phyloP scores from a whole-genome alignment of 2,329 filamentous ascomycete genomes.

The Chrysosphaeria jannelii region DNA sequence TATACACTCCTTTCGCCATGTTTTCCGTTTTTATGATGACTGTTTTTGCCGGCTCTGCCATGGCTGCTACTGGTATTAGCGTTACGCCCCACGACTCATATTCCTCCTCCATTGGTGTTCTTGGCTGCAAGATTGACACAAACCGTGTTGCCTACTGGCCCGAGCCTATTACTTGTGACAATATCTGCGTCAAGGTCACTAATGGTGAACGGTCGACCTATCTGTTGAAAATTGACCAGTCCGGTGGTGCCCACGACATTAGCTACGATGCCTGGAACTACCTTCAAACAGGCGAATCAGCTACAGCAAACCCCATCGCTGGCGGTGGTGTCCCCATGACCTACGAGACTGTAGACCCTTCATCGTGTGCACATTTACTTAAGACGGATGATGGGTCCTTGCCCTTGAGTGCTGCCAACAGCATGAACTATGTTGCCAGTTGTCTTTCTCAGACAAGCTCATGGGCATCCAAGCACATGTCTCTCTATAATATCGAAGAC shows the following conservation, averaged over 20 bases:
- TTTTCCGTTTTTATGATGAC: too few relatives aligned
- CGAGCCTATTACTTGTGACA: constrained; percentile 17
- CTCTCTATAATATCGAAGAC: constrained; percentile 22
- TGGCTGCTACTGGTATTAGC: constrained; percentile 7
- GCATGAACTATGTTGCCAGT: constrained; percentile 20
- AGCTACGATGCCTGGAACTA: constrained; percentile 30
- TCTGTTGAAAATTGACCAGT: constrained; percentile 26
- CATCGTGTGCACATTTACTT: constrained; percentile 19
- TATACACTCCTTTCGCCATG: too few relatives aligned
- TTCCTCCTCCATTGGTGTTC: constrained; percentile 24
- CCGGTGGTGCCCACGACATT: constrained; percentile 25
- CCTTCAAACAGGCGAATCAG: constrained; percentile 18
- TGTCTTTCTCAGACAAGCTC: constrained; percentile 14
- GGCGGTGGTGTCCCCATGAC: constrained; percentile 21
- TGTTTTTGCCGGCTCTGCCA: too few relatives aligned
- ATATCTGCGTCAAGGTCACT: constrained; percentile 23
- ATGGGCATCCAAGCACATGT: constrained; percentile 21
- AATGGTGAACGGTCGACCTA: constrained; percentile 18
- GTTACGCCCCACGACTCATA: constrained; percentile 25
- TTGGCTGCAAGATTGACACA: constrained; percentile 28
- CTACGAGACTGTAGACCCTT: constrained; percentile 16
- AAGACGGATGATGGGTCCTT: constrained; percentile 18
- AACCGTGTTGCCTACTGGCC: constrained; percentile 33
- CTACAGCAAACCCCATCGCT: constrained; percentile 13
- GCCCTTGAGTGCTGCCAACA: constrained; percentile 22